Percentiles rank a stretch among this genome's conserved stretches.
These are phyloP conservation scores for Nakazawaea molendinolei DNA, from an alignment of 805 yeast genomes.

Conservation along the genomic window DNA sequence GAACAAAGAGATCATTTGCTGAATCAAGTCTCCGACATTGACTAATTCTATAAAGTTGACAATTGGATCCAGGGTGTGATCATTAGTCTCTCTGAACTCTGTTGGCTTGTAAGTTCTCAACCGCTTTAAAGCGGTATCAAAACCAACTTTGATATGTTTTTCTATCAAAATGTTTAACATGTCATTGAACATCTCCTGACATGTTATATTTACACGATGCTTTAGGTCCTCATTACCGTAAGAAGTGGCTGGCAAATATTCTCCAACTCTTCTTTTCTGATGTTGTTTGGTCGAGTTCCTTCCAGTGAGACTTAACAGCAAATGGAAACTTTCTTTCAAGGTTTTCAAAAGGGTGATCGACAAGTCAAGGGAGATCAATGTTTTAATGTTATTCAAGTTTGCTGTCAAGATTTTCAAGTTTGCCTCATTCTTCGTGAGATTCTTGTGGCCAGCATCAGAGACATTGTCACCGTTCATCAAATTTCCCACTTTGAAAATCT, in stretches of 20 bases:
- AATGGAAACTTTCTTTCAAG: conserved; percentile 57
- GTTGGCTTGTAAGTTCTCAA: conserved; percentile 67
- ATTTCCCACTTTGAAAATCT: conserved; percentile 42
- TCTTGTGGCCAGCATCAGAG: conserved; percentile 19
- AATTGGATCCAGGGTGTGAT: conserved; percentile 65
- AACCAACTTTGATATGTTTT: conserved; percentile 80
- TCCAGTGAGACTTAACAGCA: conserved; percentile 41
- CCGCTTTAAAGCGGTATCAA: conserved; percentile 69
- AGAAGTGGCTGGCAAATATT: conserved; percentile 3
- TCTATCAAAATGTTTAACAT: conserved; percentile 57
- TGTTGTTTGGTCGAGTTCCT: background rate
- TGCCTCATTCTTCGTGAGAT: conserved; percentile 67
- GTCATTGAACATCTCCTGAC: conserved; percentile 61
- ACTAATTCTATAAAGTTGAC: conserved; percentile 85
- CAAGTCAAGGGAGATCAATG: conserved; percentile 74
- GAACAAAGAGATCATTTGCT: conserved; percentile 87
- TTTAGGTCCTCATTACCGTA: conserved; percentile 27
- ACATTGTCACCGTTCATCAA: conserved; percentile 13
- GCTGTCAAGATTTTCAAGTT: conserved; percentile 70
- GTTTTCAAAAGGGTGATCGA: conserved; percentile 64
- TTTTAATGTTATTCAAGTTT: conserved; percentile 68
- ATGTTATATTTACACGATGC: conserved; percentile 25
- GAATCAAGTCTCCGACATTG: conserved; percentile 85
- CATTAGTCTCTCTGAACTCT: conserved; percentile 19
- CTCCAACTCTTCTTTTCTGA: background rate